Evolutionary conservation across 2,329 filamentous ascomycete genomes (phyloP), one percentile per base, ranked within the genome.

Genomic region (Epichloe glyceriae): DNA sequence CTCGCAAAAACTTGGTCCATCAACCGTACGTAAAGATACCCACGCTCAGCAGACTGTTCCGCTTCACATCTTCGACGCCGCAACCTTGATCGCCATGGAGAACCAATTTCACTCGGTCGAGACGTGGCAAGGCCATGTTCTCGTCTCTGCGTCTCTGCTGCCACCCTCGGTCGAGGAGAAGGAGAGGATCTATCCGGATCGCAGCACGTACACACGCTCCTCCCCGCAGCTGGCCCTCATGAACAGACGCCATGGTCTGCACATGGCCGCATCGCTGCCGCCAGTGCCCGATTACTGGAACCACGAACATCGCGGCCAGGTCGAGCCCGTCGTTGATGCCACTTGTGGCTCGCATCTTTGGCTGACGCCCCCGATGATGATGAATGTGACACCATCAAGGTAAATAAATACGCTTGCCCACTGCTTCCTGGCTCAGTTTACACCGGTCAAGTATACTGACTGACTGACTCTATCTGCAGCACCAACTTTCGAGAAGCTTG

Each of bases 221-320:
- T 34, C 30, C 6, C 38, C 34, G 10, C 26, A 10, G 5, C 35
- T 17, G 17, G 4, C 26, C 2, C 38, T 5, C 15, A 17, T 19
- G 20, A 38, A 4, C 20, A 33, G 35, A 39, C 8, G 30, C 8
- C 30, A 40, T 5, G 37, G 2, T 4, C 14, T 30, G 19, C 35
- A 19, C 20, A 17, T 26, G 33, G 5, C 12, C 14, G 35, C 30
- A n/a, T 14, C 39, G 35, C 20, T 33, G 30, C 39, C 39, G 26
- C 47, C 47, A 12, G 39, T 49, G 17, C 47, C 47, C 3, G 33
- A 49, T 43, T 43, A 34, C 26, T 49, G 47, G 47, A 42, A 49
- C 5, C 47, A 49, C 39, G 20, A 26, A 2, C 22, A 15, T 4
- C 39, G 35, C 3, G 30, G 38, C n/a, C 47, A 14, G 20, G 30